Conservation (phyloP, 495 filamentous ascomycete species). For the Aspergillus bertholletiae region DNA sequence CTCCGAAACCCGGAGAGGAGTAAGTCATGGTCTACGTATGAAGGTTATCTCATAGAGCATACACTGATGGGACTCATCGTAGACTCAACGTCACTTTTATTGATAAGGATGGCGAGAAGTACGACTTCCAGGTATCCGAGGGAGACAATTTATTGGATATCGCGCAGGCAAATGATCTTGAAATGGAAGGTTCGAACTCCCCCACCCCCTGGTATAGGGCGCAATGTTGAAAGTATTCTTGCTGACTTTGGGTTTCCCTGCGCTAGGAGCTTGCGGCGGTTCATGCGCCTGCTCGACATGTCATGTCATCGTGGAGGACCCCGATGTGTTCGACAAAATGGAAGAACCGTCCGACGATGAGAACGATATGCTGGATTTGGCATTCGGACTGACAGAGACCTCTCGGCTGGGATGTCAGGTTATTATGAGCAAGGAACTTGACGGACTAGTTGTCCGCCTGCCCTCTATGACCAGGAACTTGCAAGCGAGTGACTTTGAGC, state of each 20-base stretch:
- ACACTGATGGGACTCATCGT: background rate
- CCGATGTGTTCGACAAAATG: slow-evolving; percentile 85
- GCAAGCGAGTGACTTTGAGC: slow-evolving; percentile 85
- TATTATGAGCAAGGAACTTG: slow-evolving; percentile 81
- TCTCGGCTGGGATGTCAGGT: slow-evolving; percentile 95
- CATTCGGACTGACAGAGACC: slow-evolving; percentile 94
- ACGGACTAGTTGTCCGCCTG: slow-evolving; percentile 78
- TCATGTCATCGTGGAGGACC: slow-evolving; percentile 86
- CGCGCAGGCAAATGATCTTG: slow-evolving; percentile 88
- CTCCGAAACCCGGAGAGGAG: slow-evolving; percentile 94
- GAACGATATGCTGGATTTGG: slow-evolving; percentile 98
- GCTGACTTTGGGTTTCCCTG: background rate
- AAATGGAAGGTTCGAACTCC: slow-evolving; percentile 77
- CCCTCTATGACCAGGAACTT: slow-evolving; percentile 94
- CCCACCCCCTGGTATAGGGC: background rate
- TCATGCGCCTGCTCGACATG: slow-evolving; percentile 97
- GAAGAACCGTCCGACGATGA: slow-evolving; percentile 93
- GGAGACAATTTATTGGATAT: slow-evolving; percentile 94
- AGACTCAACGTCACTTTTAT: slow-evolving; percentile 90
- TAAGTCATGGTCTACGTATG: slow-evolving; percentile 37
- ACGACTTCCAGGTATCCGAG: slow-evolving; percentile 72
- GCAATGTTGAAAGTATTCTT: background rate
- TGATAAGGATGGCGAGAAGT: slow-evolving; percentile 79
- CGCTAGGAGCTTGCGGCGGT: slow-evolving; percentile 80
- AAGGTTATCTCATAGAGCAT: background rate